Evolutionary conservation across 441 rosid species (phyloP).

Genomic region (Erodium trifolium): DNA sequence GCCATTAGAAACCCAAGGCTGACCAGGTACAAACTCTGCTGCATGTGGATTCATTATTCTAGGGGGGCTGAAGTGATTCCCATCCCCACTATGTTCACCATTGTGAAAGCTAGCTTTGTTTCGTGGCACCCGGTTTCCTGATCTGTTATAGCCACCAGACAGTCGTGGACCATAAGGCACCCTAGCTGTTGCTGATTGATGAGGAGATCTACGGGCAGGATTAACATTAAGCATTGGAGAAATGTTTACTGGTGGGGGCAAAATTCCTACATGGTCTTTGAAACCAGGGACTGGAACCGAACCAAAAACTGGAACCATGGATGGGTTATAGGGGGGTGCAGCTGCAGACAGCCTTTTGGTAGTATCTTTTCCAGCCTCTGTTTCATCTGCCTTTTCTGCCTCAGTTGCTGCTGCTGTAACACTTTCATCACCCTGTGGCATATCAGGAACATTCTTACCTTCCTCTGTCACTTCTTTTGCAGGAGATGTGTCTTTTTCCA

Average conservation of each 20-base stretch:
- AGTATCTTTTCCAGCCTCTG: constrained; percentile 47
- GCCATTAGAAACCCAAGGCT: constrained; percentile 80
- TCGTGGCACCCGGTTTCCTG: constrained; percentile 54
- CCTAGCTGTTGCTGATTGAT: constrained; percentile 69
- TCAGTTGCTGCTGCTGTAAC: constrained; percentile 33
- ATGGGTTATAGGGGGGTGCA: constrained; percentile 71
- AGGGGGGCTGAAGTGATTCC: constrained; percentile 45
- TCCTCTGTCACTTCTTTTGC: constrained; percentile 23
- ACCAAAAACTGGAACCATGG: constrained; percentile 55
- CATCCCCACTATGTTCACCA: constrained; percentile 45
- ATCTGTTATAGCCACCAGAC: constrained; percentile 66
- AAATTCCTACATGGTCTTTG: constrained; percentile 62
- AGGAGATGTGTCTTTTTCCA: constrained; percentile 29
- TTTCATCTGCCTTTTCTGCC: constrained; percentile 44
- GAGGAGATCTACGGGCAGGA: constrained; percentile 73
- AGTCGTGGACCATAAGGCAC: constrained; percentile 82
- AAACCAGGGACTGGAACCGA: constrained; percentile 51
- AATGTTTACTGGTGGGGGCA: constrained; percentile 61
- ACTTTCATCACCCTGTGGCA: constrained; percentile 27
- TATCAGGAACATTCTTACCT: constrained; percentile 31
- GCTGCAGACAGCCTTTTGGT: constrained; percentile 70
- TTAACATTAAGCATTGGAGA: constrained; percentile 62
- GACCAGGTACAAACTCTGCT: constrained; percentile 66
- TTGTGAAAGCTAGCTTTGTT: constrained; percentile 45
- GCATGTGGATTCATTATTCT: constrained; percentile 78